phyloP scores from a whole-genome alignment of 441 rosid genomes.

The Flueggea neowawraea region DNA sequence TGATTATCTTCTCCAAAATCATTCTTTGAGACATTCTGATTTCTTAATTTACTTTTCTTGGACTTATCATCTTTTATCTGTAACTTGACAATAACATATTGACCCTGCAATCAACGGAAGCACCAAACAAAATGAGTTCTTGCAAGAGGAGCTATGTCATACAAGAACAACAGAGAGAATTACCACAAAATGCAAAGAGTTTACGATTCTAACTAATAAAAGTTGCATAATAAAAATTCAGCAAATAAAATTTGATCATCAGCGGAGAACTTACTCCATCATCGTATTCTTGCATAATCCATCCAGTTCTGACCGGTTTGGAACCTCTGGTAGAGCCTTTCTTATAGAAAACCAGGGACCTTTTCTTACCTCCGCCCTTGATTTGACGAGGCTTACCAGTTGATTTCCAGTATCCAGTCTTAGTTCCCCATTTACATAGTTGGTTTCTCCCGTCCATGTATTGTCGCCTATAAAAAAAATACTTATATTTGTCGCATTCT shows the following conservation, averaged over 20 bases:
- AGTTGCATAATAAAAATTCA: too few relatives aligned
- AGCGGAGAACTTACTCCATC: too few relatives aligned
- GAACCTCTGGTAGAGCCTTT: not conserved
- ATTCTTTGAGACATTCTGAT: too few relatives aligned
- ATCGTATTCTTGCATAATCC: slow-evolving; percentile 19
- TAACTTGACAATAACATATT: slow-evolving; percentile 11
- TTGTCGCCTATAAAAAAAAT: slow-evolving; percentile 32
- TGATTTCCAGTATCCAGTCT: slow-evolving; percentile 47
- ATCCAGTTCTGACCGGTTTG: slow-evolving; percentile 3
- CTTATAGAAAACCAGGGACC: slow-evolving; percentile 2
- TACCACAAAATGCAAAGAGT: too few relatives aligned
- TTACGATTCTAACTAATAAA: too few relatives aligned
- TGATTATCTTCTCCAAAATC: too few relatives aligned
- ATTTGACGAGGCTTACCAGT: slow-evolving; percentile 36
- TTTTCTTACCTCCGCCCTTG: slow-evolving; percentile 4
- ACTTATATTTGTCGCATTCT: slow-evolving; percentile 15
- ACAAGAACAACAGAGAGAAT: too few relatives aligned
- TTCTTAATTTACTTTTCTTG: not conserved
- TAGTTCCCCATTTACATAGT: slow-evolving; percentile 25
- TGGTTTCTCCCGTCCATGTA: slow-evolving; percentile 17
- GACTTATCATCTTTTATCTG: not conserved
- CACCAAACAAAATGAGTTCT: not conserved
- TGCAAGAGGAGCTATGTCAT: too few relatives aligned
- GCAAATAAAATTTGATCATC: too few relatives aligned
- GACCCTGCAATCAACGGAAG: slow-evolving; percentile 8